phyloP scores from a whole-genome alignment of 208 protist species.

The Novymonas esmeraldas region DNA sequence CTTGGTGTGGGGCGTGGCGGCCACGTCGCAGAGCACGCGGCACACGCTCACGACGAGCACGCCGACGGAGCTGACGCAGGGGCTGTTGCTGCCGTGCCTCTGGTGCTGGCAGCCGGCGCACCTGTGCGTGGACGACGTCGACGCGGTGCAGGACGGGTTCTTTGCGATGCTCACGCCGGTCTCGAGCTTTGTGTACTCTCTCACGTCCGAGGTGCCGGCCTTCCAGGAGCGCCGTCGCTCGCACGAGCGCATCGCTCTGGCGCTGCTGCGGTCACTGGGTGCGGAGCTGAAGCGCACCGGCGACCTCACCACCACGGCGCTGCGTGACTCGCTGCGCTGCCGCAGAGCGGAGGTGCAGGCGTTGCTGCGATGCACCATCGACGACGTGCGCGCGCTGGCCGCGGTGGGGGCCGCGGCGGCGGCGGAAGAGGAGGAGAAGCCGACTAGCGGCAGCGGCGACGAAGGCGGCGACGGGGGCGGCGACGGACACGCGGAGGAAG shows the following conservation, averaged over 20 bases:
- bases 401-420: conserved; percentile 23
- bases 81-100: conserved; percentile 53
- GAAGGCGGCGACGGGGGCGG: conserved; percentile 11
- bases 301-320: conserved; percentile 44
- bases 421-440: too few relatives aligned
- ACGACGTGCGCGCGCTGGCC: conserved; percentile 27
- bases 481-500: conserved; percentile 6
- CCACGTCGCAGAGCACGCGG: conserved; percentile 61
- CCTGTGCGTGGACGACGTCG: conserved; percentile 78
- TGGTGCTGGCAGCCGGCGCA: conserved; percentile 66
- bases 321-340: conserved; percentile 72
- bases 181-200: conserved; percentile 55
- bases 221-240: conserved; percentile 43
- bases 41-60: conserved; percentile 51
- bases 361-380: conserved; percentile 45
- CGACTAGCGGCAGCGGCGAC: too few relatives aligned
- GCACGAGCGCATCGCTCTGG: conserved; percentile 39
- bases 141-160: conserved; percentile 57
- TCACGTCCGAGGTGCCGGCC: conserved; percentile 48
- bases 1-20: conserved; percentile 60
- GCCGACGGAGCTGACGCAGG: conserved; percentile 42
- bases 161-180: conserved; percentile 69
- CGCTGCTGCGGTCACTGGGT: conserved; percentile 48
- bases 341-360: conserved; percentile 44
- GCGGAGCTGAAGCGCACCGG: conserved; percentile 49